Percentiles rank a stretch among this genome's conserved stretches.
These are phyloP conservation scores for Pilasporangium apinafurcum DNA, from an alignment of 352 stramenopile species.

Conservation along the genomic window DNA sequence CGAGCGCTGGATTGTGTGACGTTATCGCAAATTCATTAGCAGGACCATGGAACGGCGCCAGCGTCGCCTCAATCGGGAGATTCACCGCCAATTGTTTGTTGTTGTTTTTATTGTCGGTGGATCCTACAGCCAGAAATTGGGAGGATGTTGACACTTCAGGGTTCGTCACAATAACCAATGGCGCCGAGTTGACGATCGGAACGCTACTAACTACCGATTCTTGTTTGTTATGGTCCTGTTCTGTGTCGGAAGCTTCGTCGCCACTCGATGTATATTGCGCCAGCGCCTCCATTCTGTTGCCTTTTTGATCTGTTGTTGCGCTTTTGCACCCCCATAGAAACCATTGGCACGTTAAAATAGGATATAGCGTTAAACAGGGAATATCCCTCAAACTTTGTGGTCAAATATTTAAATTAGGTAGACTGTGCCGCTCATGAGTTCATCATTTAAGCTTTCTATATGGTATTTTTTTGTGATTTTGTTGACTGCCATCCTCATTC, in stretches of 20 bases:
- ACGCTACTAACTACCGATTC: slow-evolving; percentile 3
- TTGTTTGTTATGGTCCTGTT: not conserved
- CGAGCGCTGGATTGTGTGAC: slow-evolving; percentile 21
- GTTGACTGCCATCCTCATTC: too few relatives aligned
- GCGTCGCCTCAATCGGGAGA: slow-evolving; percentile 55
- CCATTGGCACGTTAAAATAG: too few relatives aligned
- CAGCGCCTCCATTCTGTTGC: slow-evolving; percentile 36
- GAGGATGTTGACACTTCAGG: slow-evolving; percentile 20
- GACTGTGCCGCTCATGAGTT: too few relatives aligned
- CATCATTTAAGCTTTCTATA: too few relatives aligned
- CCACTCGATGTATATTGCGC: slow-evolving; percentile 44
- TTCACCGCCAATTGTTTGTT: slow-evolving; percentile 49
- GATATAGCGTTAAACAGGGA: too few relatives aligned
- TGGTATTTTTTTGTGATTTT: too few relatives aligned
- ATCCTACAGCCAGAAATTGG: slow-evolving; percentile 25
- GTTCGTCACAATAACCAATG: slow-evolving; percentile 22
- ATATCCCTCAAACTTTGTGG: too few relatives aligned
- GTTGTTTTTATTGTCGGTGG: too few relatives aligned
- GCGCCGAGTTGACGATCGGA: slow-evolving; percentile 49
- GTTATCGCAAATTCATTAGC: slow-evolving; percentile 12
- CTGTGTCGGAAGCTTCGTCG: slow-evolving; percentile 16
- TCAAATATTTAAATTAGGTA: too few relatives aligned
- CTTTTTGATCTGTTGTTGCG: slow-evolving; percentile 1
- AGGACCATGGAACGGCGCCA: slow-evolving; percentile 45
- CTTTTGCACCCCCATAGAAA: too few relatives aligned